phyloP scores from a whole-genome alignment of 805 yeast species.

The Scheffersomyces stipitis region DNA sequence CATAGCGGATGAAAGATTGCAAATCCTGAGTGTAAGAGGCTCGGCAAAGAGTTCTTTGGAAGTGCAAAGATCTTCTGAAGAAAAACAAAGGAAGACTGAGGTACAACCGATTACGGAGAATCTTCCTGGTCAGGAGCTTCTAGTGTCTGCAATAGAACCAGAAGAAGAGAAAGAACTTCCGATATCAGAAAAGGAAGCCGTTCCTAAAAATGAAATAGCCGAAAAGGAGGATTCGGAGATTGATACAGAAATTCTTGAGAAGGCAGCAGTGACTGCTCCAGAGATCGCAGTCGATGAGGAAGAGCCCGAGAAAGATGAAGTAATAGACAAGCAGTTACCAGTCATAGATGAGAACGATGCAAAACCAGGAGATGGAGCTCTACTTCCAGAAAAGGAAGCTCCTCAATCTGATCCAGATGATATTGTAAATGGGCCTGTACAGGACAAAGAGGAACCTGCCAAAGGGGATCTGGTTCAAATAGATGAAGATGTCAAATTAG shows the following conservation, averaged over 20 bases:
- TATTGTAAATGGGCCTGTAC: no score
- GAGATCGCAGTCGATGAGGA: not conserved
- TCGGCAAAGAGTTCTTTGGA: constrained; percentile 2
- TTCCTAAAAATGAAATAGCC: constrained; percentile 1
- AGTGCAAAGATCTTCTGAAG: not conserved
- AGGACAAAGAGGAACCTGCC: no score
- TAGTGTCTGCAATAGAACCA: not conserved
- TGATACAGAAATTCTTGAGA: constrained; percentile 1
- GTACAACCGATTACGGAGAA: not conserved
- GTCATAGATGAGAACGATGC: no score
- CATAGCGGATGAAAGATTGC: constrained; percentile 23
- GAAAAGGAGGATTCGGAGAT: constrained; percentile 3
- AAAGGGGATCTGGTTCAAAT: no score
- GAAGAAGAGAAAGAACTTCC: constrained; percentile 1
- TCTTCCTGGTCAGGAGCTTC: not conserved
- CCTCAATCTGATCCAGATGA: no score
- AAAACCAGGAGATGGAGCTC: no score
- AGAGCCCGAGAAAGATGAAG: constrained; percentile 1
- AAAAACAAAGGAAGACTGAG: not conserved
- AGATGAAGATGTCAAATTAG: no score
- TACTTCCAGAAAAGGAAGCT: no score
- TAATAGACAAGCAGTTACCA: constrained; percentile 1
- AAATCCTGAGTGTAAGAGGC: not conserved
- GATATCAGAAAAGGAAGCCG: constrained; percentile 2
- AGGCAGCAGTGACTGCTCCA: not conserved